Percentiles rank a stretch among this genome's conserved stretches.
Conservation (phyloP, 1,284 basidiomycete genomes). For the Puccinia novopanici region DNA sequence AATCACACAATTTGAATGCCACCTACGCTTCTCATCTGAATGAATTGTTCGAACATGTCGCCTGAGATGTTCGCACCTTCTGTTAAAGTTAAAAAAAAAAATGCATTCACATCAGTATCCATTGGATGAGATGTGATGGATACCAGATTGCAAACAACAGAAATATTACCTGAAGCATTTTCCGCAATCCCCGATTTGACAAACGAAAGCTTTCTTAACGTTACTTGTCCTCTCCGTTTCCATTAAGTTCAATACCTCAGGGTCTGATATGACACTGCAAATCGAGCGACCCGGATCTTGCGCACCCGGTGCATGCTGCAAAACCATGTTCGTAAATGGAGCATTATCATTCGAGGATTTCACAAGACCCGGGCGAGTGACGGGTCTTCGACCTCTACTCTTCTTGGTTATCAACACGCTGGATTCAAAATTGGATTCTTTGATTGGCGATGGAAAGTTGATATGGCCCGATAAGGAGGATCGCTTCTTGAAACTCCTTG, state of each 20-base stretch:
- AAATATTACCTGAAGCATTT: constrained; percentile 27
- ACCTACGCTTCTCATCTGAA: constrained; percentile 15
- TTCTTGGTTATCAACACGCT: not conserved
- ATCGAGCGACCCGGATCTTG: not conserved
- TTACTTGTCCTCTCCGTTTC: not conserved
- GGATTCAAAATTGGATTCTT: not conserved
- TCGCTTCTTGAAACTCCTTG: constrained; percentile 14
- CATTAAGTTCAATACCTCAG: constrained; percentile 2
- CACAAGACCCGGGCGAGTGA: not conserved
- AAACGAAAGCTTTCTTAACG: constrained; percentile 2
- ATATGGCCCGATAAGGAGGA: not conserved
- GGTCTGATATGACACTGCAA: not conserved
- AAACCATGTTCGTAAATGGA: not conserved
- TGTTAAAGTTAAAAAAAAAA: not conserved
- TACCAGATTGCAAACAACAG: not conserved
- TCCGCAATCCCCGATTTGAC: not conserved
- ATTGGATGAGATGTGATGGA: not conserved
- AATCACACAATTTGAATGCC: not conserved
- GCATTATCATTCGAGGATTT: not conserved
- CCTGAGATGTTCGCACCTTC: constrained; percentile 16
- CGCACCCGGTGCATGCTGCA: not conserved
- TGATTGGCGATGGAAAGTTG: constrained; percentile 9
- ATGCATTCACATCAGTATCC: not conserved
- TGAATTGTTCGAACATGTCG: constrained; percentile 12
- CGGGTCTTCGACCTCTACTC: constrained; percentile 9